Evolutionary conservation across 768 basidiomycete genomes (phyloP).

Genomic region (Lanmaoa rubissima): DNA sequence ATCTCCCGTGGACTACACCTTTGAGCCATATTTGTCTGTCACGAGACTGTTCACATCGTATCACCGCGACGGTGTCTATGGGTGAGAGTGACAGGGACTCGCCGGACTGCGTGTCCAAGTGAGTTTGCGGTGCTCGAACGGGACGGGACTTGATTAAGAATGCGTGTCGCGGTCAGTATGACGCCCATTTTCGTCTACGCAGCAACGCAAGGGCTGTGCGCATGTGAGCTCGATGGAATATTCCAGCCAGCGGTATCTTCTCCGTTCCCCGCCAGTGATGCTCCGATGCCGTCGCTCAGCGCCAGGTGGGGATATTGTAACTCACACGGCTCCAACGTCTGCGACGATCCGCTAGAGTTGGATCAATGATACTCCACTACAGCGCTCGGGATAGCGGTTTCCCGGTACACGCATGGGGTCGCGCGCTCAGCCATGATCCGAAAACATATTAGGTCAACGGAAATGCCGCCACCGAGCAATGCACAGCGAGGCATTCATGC

Average conservation of each 20-base stretch:
- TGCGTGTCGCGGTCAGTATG: neutral
- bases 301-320: neutral
- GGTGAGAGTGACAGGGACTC: neutral
- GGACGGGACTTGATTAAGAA: neutral
- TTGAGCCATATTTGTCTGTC: neutral
- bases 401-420: neutral
- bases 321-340: neutral
- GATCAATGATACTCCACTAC: neutral
- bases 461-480: neutral
- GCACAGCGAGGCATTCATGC: neutral
- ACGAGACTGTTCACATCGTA: neutral
- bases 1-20: neutral
- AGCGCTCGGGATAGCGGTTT: neutral
- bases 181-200: neutral
- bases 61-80: neutral
- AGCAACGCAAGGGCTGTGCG: neutral
- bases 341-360: neutral
- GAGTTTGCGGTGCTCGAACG: neutral
- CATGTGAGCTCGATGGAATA: neutral
- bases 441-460: neutral
- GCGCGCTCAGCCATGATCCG: neutral
- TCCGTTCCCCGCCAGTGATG: neutral
- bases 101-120: neutral
- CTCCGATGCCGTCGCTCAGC: neutral
- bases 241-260: neutral